phyloP scores from a whole-genome alignment of 371 early-diverging fungal genomes.

The Lichtheimia ornata region DNA sequence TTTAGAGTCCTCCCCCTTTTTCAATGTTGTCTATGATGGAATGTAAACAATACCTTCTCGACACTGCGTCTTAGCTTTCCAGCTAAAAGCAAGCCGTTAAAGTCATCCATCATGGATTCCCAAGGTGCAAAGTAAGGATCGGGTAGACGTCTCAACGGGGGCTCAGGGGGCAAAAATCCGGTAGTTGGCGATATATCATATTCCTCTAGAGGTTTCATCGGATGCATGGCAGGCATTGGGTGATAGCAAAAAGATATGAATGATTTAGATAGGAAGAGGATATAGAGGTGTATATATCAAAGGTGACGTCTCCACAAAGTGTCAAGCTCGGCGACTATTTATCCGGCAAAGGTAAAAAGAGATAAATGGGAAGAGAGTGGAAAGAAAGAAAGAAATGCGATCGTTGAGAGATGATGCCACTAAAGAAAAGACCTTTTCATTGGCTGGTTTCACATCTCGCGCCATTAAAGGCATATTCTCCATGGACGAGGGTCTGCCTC shows the following conservation, averaged over 20 bases:
- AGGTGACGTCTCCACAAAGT: too few species aligned
- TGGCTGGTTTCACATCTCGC: slow-evolving; percentile 2
- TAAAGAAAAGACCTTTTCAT: background rate
- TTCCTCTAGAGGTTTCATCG: slow-evolving; percentile 62
- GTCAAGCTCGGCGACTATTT: too few species aligned
- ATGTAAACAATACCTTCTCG: slow-evolving; percentile 58
- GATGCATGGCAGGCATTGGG: slow-evolving; percentile 15
- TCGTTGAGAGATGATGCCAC: background rate
- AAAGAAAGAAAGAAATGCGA: background rate
- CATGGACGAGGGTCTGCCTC: too few species aligned
- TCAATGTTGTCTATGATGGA: background rate
- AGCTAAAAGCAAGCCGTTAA: slow-evolving; percentile 78
- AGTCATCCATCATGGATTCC: slow-evolving; percentile 82
- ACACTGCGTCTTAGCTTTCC: slow-evolving; percentile 74
- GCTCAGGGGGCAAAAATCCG: slow-evolving; percentile 87
- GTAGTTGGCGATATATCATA: slow-evolving; percentile 83
- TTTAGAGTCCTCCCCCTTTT: background rate
- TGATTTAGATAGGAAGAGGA: too few species aligned
- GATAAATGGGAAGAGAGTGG: background rate
- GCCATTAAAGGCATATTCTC: background rate
- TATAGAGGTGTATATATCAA: too few species aligned
- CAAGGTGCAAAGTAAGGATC: slow-evolving; percentile 85
- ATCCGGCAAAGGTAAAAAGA: background rate
- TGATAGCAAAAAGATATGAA: too few species aligned
- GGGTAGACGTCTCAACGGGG: slow-evolving; percentile 72